Evolutionary conservation across 2,329 filamentous ascomycete genomes (phyloP), one percentile per base, ranked within the genome.

Genomic region (Aureobasidium sp.): DNA sequence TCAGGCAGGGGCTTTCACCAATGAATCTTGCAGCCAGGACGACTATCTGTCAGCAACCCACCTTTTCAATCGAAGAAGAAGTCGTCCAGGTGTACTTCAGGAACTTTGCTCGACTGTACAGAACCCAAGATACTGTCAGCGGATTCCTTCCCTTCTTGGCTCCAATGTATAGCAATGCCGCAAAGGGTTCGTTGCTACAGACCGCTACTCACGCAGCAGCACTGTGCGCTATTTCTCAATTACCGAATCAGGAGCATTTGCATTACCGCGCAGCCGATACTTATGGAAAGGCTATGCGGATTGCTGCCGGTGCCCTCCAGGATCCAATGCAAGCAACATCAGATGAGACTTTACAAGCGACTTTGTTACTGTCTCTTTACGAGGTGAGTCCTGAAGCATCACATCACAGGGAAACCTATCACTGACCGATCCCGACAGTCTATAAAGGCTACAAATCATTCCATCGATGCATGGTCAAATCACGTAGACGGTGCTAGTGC

Each of bases 401-500:
- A 4, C 11, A n/a, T 3, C 2, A 5, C 5, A 29, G 37, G 24
- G 1, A 4, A 12, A 14, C 1, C 2, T 3, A 17, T 40, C 5
- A 19, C 24, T 40, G 15, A 29, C 9, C 4, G 7, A 31, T 11
- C 24, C 42, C 24, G 15, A 42, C 47, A 64, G 62, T 62, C 62
- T 5, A 62, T 62, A 15, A 59, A 42, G 40, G 50, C 59, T 15
- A 58, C 76, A 3, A 74, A 76, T 39, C 70, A 77, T 59, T 76
- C 78, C 27, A 76, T 81, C 22, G 73, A 77, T 17, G 78, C 78
- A 22, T 85, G 83, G 64, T 80, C 79, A 58, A 80, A 79, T 6
- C 85, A 87, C 68, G 79, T 86, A 49, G 76, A 81, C 66, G 85
- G 85, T 1, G 84, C 83, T 2, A 77, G 82, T 48, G 82, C 84